Base-by-base conservation (phyloP, 768 basidiomycete species). In the Trametes elegans region DNA sequence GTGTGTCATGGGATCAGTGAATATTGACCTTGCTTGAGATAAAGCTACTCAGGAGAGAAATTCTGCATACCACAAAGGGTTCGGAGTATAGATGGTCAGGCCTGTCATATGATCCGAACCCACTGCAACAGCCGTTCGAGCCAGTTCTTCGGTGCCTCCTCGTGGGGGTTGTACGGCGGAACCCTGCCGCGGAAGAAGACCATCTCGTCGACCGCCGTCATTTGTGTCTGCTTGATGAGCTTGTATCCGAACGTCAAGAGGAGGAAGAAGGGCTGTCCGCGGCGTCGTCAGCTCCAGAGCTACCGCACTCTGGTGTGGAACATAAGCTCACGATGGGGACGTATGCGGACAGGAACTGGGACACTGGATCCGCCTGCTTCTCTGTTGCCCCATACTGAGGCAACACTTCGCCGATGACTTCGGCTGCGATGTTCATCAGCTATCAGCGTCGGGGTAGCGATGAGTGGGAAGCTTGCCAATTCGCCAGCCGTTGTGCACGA, bases 171-270 rank as follows among this genome's bases (percentile, higher is more conserved):
- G n/a, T 21, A 21, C 26, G 35, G 34, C 3, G 52, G 48, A 7
- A 53, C 28, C n/a, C 35, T 43, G 0, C 57, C 57, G 2, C 35
- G 57, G 42, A 45, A 19, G 50, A 67, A 67, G 14, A 50, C 34
- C 64, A 68, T 68, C 24, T 65, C 55, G 14, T 67, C 66, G 8
- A 64, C 19, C 6, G 41, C 26, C 9, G 62, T 51, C 63, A 66
- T 62, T 44, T 62, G 53, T 26, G 66, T 68, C 46, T 65, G 64
- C 48, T 66, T 55, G 47, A 68, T 63, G n/a, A 68, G 59, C 52
- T 68, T 68, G 58, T 68, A 68, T 13, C 66, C 66, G 21, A 66
- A 62, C 3, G 63, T 66, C 18, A 68, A 47, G 7, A 68, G 56
- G 1, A 66, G 13, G 49, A 66, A 68, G 42, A 66, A 61, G 2